These are phyloP conservation scores for Sporothrix euskadiensis DNA, from an alignment of 2,329 filamentous ascomycete genomes.

Conservation along the genomic window DNA sequence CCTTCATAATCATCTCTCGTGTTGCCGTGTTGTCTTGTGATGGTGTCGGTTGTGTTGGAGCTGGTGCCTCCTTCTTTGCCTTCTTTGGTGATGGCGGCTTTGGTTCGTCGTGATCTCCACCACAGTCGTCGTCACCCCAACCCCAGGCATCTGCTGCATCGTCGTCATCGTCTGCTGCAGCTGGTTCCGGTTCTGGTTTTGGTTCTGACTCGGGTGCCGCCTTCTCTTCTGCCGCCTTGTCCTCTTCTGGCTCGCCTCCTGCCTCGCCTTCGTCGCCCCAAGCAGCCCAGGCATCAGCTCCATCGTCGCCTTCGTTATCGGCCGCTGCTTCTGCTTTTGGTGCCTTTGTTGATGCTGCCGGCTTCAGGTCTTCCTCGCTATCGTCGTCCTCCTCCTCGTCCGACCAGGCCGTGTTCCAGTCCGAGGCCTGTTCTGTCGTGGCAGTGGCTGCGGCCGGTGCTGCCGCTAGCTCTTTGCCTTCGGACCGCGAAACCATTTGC, in stretches of 20 bases:
- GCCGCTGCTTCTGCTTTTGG: neutral
- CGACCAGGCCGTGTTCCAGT: conserved; percentile 81
- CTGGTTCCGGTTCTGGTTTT: conserved; percentile 27
- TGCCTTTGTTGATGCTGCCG: neutral
- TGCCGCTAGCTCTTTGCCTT: conserved; percentile 62
- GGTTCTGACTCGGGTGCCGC: conserved; percentile 40
- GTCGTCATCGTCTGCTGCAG: conserved; percentile 40
- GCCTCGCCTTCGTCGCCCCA: conserved; percentile 42
- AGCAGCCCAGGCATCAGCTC: conserved; percentile 42
- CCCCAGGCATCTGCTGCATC: conserved; percentile 73
- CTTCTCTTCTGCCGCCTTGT: conserved; percentile 35
- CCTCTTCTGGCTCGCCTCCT: conserved; percentile 33
- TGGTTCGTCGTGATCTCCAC: conserved; percentile 29
- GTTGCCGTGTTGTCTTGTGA: neutral
- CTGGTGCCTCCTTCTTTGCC: conserved; percentile 17
- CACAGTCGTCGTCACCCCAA: conserved; percentile 71
- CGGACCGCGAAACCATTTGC: conserved; percentile 68
- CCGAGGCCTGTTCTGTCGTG: conserved; percentile 51
- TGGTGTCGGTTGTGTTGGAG: neutral
- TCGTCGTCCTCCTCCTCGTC: conserved; percentile 57
- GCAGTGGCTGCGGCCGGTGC: conserved; percentile 51
- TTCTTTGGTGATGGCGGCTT: conserved; percentile 26
- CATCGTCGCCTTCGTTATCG: conserved; percentile 37
- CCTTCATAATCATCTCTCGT: conserved; percentile 74
- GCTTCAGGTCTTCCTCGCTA: neutral